Evolutionary conservation across 139 green algal species (phyloP).

Genomic region (Tetraselmis chui): DNA sequence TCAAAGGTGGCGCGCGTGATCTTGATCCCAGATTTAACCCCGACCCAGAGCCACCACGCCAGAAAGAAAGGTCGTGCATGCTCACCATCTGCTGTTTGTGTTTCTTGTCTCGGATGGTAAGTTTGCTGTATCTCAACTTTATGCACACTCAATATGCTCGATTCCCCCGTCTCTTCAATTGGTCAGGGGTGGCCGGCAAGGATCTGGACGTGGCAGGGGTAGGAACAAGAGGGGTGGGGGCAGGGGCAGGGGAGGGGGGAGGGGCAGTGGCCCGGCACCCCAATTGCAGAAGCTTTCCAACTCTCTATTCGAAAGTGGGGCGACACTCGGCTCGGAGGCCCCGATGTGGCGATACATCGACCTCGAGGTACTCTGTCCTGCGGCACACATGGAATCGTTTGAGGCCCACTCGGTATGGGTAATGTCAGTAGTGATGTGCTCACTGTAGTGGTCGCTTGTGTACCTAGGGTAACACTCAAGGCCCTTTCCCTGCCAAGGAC

Average conservation of each 20-base stretch:
- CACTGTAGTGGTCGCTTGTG: neutral
- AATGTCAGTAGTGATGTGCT: neutral
- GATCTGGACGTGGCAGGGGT: neutral
- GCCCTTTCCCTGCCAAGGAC: conserved; percentile 30
- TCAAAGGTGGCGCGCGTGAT: too few relatives aligned
- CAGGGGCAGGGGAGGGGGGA: conserved; percentile 1
- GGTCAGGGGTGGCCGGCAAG: neutral
- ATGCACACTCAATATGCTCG: neutral
- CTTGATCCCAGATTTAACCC: too few relatives aligned
- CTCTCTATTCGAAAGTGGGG: conserved; percentile 22
- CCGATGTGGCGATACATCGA: conserved; percentile 42
- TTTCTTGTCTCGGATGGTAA: too few relatives aligned
- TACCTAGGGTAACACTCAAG: conserved; percentile 27
- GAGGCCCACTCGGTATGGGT: neutral
- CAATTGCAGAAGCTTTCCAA: neutral
- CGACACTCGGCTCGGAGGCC: conserved; percentile 28
- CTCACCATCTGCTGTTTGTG: too few relatives aligned
- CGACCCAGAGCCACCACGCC: too few relatives aligned
- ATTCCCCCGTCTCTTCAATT: neutral
- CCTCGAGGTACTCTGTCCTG: neutral
- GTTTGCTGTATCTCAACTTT: neutral
- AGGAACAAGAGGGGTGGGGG: conserved; percentile 1
- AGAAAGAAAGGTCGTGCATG: too few relatives aligned
- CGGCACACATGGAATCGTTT: neutral
- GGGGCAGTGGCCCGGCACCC: conserved; percentile 3